Evolutionary conservation across 306 rosid species (phyloP).

Genomic region (Cucumis hystrix): DNA sequence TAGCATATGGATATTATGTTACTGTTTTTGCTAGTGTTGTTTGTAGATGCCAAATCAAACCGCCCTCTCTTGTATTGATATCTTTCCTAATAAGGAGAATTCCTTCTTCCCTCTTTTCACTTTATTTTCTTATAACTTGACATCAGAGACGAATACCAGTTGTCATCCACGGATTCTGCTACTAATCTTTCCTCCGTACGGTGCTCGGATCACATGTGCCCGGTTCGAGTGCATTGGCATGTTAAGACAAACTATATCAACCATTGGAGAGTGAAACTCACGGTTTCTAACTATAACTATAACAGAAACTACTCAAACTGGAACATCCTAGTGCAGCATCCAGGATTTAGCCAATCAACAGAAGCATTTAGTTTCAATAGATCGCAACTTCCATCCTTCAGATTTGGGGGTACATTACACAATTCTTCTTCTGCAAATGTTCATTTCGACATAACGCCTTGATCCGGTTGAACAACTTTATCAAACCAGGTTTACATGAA

Average conservation of each 20-base stretch:
- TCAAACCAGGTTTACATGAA: not conserved
- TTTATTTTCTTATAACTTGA: not conserved
- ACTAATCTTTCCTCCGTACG: constrained; percentile 8
- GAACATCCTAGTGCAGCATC: constrained; percentile 70
- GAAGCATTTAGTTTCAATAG: constrained; percentile 54
- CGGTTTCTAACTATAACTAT: constrained; percentile 52
- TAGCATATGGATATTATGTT: not conserved
- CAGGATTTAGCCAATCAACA: constrained; percentile 32
- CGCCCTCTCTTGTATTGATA: not conserved
- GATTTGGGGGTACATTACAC: constrained; percentile 34
- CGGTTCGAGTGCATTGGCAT: constrained; percentile 75
- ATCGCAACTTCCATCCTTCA: constrained; percentile 31
- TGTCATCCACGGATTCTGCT: not conserved
- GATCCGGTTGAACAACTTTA: not conserved
- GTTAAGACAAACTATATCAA: constrained; percentile 45
- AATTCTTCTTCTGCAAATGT: not conserved
- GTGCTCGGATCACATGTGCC: constrained; percentile 79
- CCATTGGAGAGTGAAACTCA: constrained; percentile 72
- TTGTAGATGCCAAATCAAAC: not conserved
- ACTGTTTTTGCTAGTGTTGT: not conserved
- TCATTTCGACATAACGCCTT: not conserved
- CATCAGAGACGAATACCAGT: constrained; percentile 23
- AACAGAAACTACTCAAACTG: constrained; percentile 52
- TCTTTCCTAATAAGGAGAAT: not conserved
- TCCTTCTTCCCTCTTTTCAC: not conserved